phyloP scores from a whole-genome alignment of 2,329 filamentous ascomycete genomes.

The Ophiocordyceps polyrhachis-furcata region DNA sequence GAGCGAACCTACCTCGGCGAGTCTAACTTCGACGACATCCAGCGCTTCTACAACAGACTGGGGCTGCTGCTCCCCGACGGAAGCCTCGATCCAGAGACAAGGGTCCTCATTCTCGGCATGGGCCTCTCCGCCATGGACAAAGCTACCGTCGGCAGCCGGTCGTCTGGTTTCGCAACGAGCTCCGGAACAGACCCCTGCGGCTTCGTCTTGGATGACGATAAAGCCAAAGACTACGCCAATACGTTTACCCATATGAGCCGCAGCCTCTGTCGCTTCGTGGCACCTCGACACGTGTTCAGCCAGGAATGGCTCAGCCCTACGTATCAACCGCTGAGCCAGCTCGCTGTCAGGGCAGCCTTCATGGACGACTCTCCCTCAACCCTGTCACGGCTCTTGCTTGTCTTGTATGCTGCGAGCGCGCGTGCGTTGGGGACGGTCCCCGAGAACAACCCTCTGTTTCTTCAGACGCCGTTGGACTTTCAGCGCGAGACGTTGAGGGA shows the following conservation, averaged over 20 bases:
- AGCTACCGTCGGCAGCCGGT: background rate
- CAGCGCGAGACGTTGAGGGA: background rate
- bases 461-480: background rate
- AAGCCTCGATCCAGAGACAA: background rate
- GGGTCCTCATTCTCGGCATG: background rate
- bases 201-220: background rate
- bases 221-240: background rate
- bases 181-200: background rate
- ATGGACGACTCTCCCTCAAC: background rate
- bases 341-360: background rate
- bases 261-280: background rate
- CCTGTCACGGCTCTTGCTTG: background rate
- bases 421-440: background rate
- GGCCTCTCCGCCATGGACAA: background rate
- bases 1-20: background rate
- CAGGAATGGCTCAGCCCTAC: background rate
- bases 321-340: background rate
- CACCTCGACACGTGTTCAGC: background rate
- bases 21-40: background rate
- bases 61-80: background rate
- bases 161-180: background rate
- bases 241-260: background rate
- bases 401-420: background rate
- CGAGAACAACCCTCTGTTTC: background rate
- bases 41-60: background rate